These are phyloP conservation scores for Arabidopsis hybrid DNA, from an alignment of 441 rosid genomes.

Conservation along the genomic window DNA sequence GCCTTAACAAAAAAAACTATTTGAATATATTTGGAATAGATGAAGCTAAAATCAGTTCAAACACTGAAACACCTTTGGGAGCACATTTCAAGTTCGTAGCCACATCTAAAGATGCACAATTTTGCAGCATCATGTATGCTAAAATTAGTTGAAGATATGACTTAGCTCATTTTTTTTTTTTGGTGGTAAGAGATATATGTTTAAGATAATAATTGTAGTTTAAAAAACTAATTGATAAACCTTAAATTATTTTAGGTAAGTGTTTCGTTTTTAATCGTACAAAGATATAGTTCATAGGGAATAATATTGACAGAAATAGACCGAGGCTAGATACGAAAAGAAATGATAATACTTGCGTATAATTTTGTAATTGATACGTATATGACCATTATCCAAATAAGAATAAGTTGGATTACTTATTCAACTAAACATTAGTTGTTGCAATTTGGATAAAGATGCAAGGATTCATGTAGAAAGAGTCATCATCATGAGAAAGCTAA, in stretches of 20 bases:
- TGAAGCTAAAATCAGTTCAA: neutral
- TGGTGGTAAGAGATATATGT: too few relatives aligned
- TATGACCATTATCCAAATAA: neutral
- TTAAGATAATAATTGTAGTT: neutral
- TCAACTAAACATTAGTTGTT: slow-evolving; percentile 7
- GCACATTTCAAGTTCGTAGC: neutral
- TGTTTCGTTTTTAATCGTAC: neutral
- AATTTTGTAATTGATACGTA: neutral
- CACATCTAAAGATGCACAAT: neutral
- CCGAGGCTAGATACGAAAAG: neutral
- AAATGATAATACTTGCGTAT: neutral
- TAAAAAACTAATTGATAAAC: neutral
- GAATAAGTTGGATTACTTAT: neutral
- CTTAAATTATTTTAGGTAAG: neutral
- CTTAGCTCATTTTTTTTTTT: neutral
- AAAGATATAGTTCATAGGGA: neutral
- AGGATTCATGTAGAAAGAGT: slow-evolving; percentile 17
- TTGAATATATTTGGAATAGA: neutral
- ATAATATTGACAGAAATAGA: neutral
- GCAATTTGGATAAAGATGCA: slow-evolving; percentile 8
- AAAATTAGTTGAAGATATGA: neutral
- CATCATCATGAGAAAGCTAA: slow-evolving; percentile 6
- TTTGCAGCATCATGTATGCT: neutral
- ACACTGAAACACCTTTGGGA: neutral
- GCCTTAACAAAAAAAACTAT: neutral